Evolutionary conservation across 1,284 basidiomycete genomes (phyloP), one percentile per base, ranked within the genome.

Genomic region (Chiua sp.): DNA sequence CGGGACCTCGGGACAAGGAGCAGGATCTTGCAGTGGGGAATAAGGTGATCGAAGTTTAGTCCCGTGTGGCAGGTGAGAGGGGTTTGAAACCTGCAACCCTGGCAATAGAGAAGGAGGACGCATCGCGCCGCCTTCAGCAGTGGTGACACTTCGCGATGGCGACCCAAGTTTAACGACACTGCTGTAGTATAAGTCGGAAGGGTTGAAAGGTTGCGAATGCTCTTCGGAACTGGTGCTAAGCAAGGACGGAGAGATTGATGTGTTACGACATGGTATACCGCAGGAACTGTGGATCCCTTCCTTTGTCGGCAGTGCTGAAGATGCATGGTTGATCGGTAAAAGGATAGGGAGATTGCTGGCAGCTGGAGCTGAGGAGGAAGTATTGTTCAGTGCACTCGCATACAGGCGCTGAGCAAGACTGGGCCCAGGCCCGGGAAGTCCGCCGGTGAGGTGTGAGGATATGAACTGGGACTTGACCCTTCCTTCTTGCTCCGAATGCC

Each of bases 321-420:
- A 20, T 16, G 30, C 10, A 32, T 52, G 33, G 33, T 51, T 35
- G 37, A 68, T 58, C 22, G 51, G 39, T 12, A 60, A 52, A 54
- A 49, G 51, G 47, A 55, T 37, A 13, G 67, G 42, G 26, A 59
- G 55, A 51, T 5, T 22, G 18, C 49, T 35, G 23, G 49, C 51
- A 46, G 57, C 42, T 10, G 35, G 32, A 23, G 30, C 42, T 13
- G 61, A 58, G 39, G 62, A 58, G 35, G 55, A 57, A 28, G 35
- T 59, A 48, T 56, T 58, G 30, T n/a, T 54, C 32, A 63, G 32
- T 30, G 71, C 70, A 15, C 71, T 69, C 16, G 74, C 71, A 60
- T 72, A 75, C 28, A 72, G 60, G 23, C 71, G 71, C 39, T 69
- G 74, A 39, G 74, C 71, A 55, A 72, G 71, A 10, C 62, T 68